These are phyloP conservation scores for Mucor irregularis DNA, from an alignment of 371 early-diverging fungal species.

Conservation along the genomic window DNA sequence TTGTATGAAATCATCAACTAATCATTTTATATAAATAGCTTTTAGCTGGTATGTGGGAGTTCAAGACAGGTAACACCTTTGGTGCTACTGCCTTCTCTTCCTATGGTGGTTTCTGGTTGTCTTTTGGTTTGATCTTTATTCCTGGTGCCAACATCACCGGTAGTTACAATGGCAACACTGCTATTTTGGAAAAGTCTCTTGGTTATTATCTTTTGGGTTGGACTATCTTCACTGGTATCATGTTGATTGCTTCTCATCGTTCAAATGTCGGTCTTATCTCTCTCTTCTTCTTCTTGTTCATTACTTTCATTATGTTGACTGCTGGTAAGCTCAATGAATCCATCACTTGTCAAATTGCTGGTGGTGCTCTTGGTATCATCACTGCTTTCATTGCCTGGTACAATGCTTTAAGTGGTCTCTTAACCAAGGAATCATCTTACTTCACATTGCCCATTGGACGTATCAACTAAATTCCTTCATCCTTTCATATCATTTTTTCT, in stretches of 20 bases:
- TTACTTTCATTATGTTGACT: constrained; percentile 68
- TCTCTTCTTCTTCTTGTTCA: constrained; percentile 65
- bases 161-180: constrained; percentile 42
- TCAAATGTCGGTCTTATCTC: constrained; percentile 59
- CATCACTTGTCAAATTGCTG: constrained; percentile 43
- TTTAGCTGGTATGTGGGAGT: constrained; percentile 80
- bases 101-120: constrained; percentile 78
- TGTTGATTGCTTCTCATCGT: constrained; percentile 70
- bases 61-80: constrained; percentile 72
- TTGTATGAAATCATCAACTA: neutral
- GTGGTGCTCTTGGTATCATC: constrained; percentile 69
- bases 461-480: constrained; percentile 20
- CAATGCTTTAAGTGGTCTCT: constrained; percentile 64
- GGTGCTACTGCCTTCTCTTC: constrained; percentile 82
- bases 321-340: constrained; percentile 46
- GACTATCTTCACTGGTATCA: constrained; percentile 69
- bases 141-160: constrained; percentile 53
- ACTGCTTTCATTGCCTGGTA: constrained; percentile 77
- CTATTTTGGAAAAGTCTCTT: constrained; percentile 55
- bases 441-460: constrained; percentile 56
- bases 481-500: neutral
- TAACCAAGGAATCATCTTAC: constrained; percentile 58
- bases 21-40: constrained; percentile 35
- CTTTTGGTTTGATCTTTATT: constrained; percentile 60
- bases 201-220: constrained; percentile 73